Evolutionary conservation across 1,284 basidiomycete genomes (phyloP), one percentile per base, ranked within the genome.

Genomic region (Cutaneotrichosporon cutaneum): DNA sequence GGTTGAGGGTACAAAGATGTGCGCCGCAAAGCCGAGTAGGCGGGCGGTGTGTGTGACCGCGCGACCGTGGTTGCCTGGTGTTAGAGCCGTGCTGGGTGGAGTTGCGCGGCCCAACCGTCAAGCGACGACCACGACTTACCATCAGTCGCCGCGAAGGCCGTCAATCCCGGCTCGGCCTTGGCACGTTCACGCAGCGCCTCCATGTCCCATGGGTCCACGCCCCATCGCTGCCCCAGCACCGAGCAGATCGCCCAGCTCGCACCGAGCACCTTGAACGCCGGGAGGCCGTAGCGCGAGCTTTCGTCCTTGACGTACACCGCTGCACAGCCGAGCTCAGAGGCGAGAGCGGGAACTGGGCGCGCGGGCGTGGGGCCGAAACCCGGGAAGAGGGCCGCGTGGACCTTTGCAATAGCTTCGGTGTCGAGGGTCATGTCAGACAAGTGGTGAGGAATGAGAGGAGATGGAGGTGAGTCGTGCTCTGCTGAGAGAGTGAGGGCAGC

Each of bases 221-320:
- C 64, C 54, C 59, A 66, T 26, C 64, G 53, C 33, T 56, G 27
- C 1, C 50, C 61, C 3, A 66, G 57, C 8, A 59, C 16, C 7
- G 54, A 50, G 26, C 56, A 58, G 14, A 62, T 52, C 1, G 53
- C 61, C 61, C 61, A 66, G 57, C 64, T 66, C 27, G 64, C 64
- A 4, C 64, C 64, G 30, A 66, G 61, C 9, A 66, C 53, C 57
- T 66, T 66, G 61, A 66, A 66, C 33, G 64, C 64, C 4, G 64
- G 64, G 24, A 66, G 59, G 9, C 64, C 64, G 48, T 54, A 66
- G 8, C 64, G 64, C 16, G 24, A 2, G 33, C 50, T 56, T 61
- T 66, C 64, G 61, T 66, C 64, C 56, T 66, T 66, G 56, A 62
- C 54, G 59, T 63, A 63, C 9, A 66, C 50, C 8, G 50, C 56